Base-by-base conservation (phyloP, 2,329 filamentous ascomycete genomes). In the Colletotrichum caudatum region DNA sequence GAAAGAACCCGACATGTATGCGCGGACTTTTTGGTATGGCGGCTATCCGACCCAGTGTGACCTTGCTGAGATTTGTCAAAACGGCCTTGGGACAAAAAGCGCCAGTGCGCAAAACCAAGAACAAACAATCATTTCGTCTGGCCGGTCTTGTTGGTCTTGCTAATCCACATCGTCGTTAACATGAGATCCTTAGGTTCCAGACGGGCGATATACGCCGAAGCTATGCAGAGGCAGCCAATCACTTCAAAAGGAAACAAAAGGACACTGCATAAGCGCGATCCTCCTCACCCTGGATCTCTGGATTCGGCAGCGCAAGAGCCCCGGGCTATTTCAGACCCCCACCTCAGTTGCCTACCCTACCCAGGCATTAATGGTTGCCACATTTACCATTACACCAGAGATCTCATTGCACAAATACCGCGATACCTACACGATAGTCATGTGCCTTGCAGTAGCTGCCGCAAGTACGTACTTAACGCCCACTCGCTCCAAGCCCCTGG, bases 361-460 rank as follows among this genome's bases (percentile, higher is more conserved):
- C 6, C 5, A n/a, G 18, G 11, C 7, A 20, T 18, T 20, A 2
- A 33, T 23, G 33, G 1, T 39, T 39, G 29, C 54, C 29, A 39
- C 14, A n/a, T n/a, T 16, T n/a, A 14, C 39, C 39, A 60, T 26
- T 18, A 26, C 41, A 9, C 23, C n/a, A 9, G 3, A 39, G 37
- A 20, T 5, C 11, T 8, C 14, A 37, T 20, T n/a, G 29, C 29
- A 23, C 18, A 14, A 39, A 11, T n/a, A 39, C 33, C 18, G 9
- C 3, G 2, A 2, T 16, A 8, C 3, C 11, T 37, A 7, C 11
- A 20, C 41, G 41, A 20, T 3, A 9, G 11, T 9, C 26, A 18
- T 29, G 61, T 64, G 29, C 61, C 61, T 64, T 64, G 61, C 61
- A 54, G 37, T 56, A 56, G 61, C 56, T 39, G 35, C 35, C 26